phyloP scores from a whole-genome alignment of 2,329 filamentous ascomycete species.

The Canariomyces notabilis region DNA sequence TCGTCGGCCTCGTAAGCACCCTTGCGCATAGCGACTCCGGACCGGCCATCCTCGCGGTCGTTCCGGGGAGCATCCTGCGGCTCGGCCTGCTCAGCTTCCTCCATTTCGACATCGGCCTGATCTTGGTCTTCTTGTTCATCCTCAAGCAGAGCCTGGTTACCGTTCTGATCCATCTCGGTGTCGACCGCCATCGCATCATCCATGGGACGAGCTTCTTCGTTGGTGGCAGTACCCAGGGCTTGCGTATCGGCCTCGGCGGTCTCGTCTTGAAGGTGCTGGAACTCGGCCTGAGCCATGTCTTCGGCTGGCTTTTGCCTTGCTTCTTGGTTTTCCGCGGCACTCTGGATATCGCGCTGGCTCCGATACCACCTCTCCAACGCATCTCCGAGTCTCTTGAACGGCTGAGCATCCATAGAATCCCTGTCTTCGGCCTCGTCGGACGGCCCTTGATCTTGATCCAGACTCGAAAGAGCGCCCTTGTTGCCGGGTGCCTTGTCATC shows the following conservation, averaged over 20 bases:
- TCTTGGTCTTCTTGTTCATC: constrained; percentile 35
- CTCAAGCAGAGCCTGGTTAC: constrained; percentile 49
- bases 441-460: constrained; percentile 41
- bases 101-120: constrained; percentile 41
- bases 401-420: constrained; percentile 50
- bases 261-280: constrained; percentile 87
- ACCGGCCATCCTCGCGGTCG: constrained; percentile 49
- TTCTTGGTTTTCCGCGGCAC: constrained; percentile 48
- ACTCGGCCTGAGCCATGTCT: constrained; percentile 77
- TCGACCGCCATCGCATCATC: constrained; percentile 88
- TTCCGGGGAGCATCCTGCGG: constrained; percentile 38
- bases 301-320: constrained; percentile 46
- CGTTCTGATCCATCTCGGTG: constrained; percentile 53
- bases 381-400: constrained; percentile 93
- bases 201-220: constrained; percentile 80
- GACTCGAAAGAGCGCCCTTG: constrained; percentile 51
- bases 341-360: constrained; percentile 75
- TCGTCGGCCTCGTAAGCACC: constrained; percentile 53
- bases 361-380: constrained; percentile 89
- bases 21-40: constrained; percentile 55
- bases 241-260: constrained; percentile 79
- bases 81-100: constrained; percentile 38
- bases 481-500: constrained; percentile 59
- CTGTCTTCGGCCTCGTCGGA: constrained; percentile 40
- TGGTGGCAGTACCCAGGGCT: constrained; percentile 79